Evolutionary conservation across 202 grass and related monocot genomes (phyloP).

Genomic region (Setaria viridis): DNA sequence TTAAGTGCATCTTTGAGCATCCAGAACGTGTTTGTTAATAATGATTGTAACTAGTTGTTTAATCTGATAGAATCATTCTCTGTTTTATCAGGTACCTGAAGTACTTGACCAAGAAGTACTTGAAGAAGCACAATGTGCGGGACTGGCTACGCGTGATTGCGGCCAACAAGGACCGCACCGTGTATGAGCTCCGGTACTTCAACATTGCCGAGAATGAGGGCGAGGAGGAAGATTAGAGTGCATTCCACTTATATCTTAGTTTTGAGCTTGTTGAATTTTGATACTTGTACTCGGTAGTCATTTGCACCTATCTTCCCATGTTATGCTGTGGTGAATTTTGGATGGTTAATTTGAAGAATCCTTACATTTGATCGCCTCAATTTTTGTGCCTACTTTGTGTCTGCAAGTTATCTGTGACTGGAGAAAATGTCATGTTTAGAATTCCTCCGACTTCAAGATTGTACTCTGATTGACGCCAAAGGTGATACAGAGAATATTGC

Average conservation of each 20-base stretch:
- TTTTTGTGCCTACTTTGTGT: neutral
- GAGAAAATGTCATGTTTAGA: neutral
- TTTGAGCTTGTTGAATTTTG: conserved; percentile 49
- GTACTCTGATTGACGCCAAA: neutral
- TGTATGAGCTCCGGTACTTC: conserved; percentile 88
- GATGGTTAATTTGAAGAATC: conserved; percentile 49
- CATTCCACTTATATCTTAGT: conserved; percentile 43
- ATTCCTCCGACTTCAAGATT: neutral
- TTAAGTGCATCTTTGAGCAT: neutral
- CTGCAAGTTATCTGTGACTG: neutral
- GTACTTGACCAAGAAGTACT: conserved; percentile 91
- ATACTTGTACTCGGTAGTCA: conserved; percentile 47
- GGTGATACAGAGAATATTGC: neutral
- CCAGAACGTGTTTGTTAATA: neutral
- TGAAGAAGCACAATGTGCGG: conserved; percentile 92
- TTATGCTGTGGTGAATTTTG: conserved; percentile 37
- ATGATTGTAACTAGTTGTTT: neutral
- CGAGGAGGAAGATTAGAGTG: conserved; percentile 79
- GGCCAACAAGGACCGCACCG: conserved; percentile 72
- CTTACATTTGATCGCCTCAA: conserved; percentile 35
- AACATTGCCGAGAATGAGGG: conserved; percentile 88
- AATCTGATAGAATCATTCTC: conserved; percentile 2
- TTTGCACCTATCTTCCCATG: conserved; percentile 20
- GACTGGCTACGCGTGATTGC: conserved; percentile 87
- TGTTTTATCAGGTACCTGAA: conserved; percentile 67